Evolutionary conservation across 306 rosid genomes (phyloP).

Genomic region (Benincasa hispida): DNA sequence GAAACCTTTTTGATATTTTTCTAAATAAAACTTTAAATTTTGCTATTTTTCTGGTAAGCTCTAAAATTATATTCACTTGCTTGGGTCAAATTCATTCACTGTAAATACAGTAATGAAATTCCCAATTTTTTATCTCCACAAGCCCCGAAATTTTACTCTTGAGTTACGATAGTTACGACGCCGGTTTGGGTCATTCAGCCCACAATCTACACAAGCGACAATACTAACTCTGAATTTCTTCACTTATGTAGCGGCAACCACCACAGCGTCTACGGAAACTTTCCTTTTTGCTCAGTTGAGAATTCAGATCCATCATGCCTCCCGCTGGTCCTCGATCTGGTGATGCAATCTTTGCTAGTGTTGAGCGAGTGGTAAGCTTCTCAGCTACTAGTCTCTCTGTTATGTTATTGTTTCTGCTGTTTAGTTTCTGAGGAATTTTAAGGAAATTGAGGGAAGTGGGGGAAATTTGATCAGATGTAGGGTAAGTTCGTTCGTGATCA

Average conservation of each 20-base stretch:
- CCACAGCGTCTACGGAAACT: not conserved
- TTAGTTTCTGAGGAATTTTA: not conserved
- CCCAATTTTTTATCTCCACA: not conserved
- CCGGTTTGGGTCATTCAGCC: not conserved
- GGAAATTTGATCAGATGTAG: not conserved
- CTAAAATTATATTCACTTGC: not conserved
- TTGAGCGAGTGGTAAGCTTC: constrained; percentile 78
- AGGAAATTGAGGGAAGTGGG: not conserved
- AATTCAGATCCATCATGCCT: constrained; percentile 40
- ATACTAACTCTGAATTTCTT: not conserved
- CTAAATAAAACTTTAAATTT: too few relatives aligned
- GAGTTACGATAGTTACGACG: not conserved
- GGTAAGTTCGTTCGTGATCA: not conserved
- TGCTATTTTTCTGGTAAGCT: too few relatives aligned
- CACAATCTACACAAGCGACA: not conserved
- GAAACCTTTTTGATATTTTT: too few relatives aligned
- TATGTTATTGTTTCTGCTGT: not conserved
- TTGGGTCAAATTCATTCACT: not conserved
- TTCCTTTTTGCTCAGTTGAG: constrained; percentile 3
- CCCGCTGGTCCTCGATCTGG: constrained; percentile 88
- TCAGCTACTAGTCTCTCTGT: not conserved
- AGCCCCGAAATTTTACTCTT: not conserved
- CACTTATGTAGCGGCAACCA: not conserved
- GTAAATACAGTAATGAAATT: not conserved
- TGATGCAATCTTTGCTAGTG: constrained; percentile 81